Percentiles rank a stretch among this genome's conserved stretches.
These are phyloP conservation scores for Starmera amethionina DNA, from an alignment of 805 yeast species.

Conservation along the genomic window DNA sequence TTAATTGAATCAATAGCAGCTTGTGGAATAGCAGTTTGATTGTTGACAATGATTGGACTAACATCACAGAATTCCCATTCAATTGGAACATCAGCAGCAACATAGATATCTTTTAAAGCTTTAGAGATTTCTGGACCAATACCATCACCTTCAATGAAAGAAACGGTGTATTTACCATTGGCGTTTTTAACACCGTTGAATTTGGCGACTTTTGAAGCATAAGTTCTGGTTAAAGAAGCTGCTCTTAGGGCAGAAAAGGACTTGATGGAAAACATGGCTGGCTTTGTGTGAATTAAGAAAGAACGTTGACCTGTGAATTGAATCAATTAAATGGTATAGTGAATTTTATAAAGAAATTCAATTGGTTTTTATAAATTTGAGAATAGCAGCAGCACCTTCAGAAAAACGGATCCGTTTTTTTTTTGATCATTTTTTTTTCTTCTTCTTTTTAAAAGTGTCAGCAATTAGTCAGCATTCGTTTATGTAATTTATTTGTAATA, in stretches of 20 bases:
- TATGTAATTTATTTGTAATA: no score
- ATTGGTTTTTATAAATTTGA: no score
- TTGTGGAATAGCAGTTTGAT: conserved; percentile 87
- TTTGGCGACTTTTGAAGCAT: conserved; percentile 47
- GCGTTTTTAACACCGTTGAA: conserved; percentile 55
- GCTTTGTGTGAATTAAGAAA: no score
- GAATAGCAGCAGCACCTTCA: no score
- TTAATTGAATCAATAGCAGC: conserved; percentile 89
- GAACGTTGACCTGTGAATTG: neutral
- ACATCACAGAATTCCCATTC: conserved; percentile 98
- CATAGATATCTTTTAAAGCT: conserved; percentile 86
- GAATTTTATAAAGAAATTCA: no score
- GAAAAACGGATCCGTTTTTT: no score
- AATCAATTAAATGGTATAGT: no score
- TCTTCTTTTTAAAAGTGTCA: no score
- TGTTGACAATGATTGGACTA: conserved; percentile 84
- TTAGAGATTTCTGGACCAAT: conserved; percentile 93
- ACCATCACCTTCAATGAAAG: conserved; percentile 98
- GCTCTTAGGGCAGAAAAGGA: conserved; percentile 35
- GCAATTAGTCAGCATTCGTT: no score
- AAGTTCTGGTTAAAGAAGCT: conserved; percentile 11
- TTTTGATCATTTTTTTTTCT: no score
- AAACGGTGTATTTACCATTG: conserved; percentile 85
- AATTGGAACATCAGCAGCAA: conserved; percentile 92
- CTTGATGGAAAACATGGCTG: conserved; percentile 70